phyloP scores from a whole-genome alignment of 2,329 filamentous ascomycete genomes.

The Neonectria punicea region DNA sequence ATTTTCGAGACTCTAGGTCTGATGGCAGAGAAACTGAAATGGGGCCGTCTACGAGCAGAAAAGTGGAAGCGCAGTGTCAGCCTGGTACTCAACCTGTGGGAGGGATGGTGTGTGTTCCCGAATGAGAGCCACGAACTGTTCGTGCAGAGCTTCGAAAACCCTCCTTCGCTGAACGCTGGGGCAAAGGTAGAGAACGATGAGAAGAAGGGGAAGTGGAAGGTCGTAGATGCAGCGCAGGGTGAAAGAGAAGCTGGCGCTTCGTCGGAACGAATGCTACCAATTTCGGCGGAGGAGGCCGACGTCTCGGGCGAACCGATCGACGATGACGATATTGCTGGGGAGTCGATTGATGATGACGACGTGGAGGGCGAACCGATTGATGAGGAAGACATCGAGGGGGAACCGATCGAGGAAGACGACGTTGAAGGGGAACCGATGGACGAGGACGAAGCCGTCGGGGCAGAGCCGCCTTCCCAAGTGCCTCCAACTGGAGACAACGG shows the following conservation, averaged over 20 bases:
- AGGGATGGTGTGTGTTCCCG: slow-evolving; percentile 78
- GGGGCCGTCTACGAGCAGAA: slow-evolving; percentile 84
- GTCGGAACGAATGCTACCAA: slow-evolving; percentile 30
- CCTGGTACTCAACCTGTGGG: slow-evolving; percentile 76
- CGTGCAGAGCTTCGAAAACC: slow-evolving; percentile 75
- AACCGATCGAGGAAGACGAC: slow-evolving; percentile 59
- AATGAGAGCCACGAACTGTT: slow-evolving; percentile 78
- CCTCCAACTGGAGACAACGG: slow-evolving; percentile 27
- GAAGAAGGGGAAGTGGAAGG: slow-evolving; percentile 60
- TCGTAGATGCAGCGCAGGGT: slow-evolving; percentile 53
- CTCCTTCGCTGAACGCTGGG: slow-evolving; percentile 58
- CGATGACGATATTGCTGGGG: slow-evolving; percentile 53
- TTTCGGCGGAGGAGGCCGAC: slow-evolving; percentile 56
- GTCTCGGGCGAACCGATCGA: slow-evolving; percentile 59
- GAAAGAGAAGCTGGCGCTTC: slow-evolving; percentile 15
- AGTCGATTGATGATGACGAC: slow-evolving; percentile 58
- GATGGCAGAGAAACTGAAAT: slow-evolving; percentile 76
- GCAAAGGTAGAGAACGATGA: slow-evolving; percentile 42
- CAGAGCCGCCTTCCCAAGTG: slow-evolving; percentile 42
- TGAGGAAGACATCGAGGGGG: slow-evolving; percentile 57
- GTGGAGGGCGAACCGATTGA: slow-evolving; percentile 59
- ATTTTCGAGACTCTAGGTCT: slow-evolving; percentile 81
- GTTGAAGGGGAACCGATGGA: slow-evolving; percentile 57
- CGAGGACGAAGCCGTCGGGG: slow-evolving; percentile 53
- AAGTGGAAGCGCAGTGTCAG: slow-evolving; percentile 85